Base-by-base conservation (phyloP, 2,329 filamentous ascomycete genomes). In the Nemania bipapillata region DNA sequence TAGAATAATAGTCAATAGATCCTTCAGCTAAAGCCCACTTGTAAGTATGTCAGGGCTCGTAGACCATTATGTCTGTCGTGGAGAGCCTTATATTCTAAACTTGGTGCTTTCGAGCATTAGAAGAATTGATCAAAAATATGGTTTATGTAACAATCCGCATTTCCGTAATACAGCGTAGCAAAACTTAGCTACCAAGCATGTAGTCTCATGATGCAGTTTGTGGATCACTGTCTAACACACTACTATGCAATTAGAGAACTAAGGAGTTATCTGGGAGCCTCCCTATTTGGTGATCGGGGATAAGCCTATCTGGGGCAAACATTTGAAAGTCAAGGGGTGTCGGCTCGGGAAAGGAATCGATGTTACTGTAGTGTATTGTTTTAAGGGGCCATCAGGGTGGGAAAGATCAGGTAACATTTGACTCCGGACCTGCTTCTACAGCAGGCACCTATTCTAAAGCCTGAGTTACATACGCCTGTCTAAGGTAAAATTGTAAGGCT, bases 361-460 rank as follows among this genome's bases (percentile, higher is more conserved):
- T 66, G 37, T 17, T 40, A 17, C 9, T 17, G 5, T 45, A 17
- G 11, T 17, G 5, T 45, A 20, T 17, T 35, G 66, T 63, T 69
- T 69, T 63, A 66, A 66, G 66, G 66, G 66, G 66, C 11, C 32
- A 37, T 58, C 28, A 50, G 32, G 40, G 58, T 59, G 60, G 35
- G 32, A 37, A 45, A 66, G 50, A 37, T 63, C 57, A 26, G 42
- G 22, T 45, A 45, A 47, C 54, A 22, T 47, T 60, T 53, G 62
- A 56, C 42, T 54, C 53, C 45, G 9, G 22, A 5, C 9, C n/a
- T 45, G n/a, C 30, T 50, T 26, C n/a, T n/a, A n/a, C n/a, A n/a
- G n/a, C n/a, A 32, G 20, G 30, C 37, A 54, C 53, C 3, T 40
- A 56, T 32, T 7, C 40, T n/a, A n/a, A n/a, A 40, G 15, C 30